Percentiles rank a stretch among this genome's conserved stretches.
phyloP scores from a whole-genome alignment of 2,329 filamentous ascomycete genomes.

The Nothophaeocryptopus gaeumannii region DNA sequence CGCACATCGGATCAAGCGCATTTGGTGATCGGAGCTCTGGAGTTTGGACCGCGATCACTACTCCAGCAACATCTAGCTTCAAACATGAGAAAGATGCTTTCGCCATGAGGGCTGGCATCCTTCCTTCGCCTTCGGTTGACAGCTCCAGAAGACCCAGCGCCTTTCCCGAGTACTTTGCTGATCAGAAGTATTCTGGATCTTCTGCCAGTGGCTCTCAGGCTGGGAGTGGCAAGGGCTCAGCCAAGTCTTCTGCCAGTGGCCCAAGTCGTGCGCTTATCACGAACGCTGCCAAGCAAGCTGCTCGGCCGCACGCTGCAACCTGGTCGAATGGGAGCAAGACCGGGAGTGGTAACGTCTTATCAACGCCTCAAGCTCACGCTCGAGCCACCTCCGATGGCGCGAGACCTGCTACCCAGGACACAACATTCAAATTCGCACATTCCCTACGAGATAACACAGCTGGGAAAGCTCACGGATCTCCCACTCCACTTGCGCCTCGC shows the following conservation, averaged over 20 bases:
- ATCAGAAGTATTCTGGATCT: neutral
- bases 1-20: neutral
- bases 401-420: no score
- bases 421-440: no score
- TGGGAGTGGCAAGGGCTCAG: neutral
- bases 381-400: no score
- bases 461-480: no score
- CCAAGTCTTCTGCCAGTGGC: no score
- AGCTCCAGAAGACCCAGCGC: neutral
- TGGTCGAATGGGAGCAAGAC: no score
- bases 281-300: no score
- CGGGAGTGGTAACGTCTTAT: no score
- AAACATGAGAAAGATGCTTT: neutral
- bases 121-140: constrained; percentile 3
- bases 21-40: constrained; percentile 1
- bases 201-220: neutral
- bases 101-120: neutral
- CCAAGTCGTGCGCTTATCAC: no score
- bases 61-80: neutral
- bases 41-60: constrained; percentile 1
- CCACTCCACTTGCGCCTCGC: neutral
- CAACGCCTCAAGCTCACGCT: no score
- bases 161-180: neutral
- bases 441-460: no score
- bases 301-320: no score